Percentiles rank a stretch among this genome's conserved stretches.
Conservation (phyloP, 495 filamentous ascomycete species). For the Jackrogersella minutella region DNA sequence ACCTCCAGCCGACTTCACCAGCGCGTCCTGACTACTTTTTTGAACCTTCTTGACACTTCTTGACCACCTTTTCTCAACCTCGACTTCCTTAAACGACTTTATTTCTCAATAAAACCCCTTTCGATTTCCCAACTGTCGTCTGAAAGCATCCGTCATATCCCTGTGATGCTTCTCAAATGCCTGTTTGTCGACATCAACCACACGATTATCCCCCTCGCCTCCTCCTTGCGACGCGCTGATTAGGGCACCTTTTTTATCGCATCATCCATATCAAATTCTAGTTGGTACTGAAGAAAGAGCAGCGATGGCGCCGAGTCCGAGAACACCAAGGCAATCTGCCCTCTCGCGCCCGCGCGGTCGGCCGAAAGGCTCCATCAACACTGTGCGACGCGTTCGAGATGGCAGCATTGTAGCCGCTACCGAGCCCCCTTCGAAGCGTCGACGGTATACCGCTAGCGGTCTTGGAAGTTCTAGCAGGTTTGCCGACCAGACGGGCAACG, state of each 20-base stretch:
- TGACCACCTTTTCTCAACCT: slow-evolving; percentile 35
- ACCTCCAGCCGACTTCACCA: slow-evolving; percentile 43
- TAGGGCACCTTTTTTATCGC: slow-evolving; percentile 38
- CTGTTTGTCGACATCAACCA: slow-evolving; percentile 40
- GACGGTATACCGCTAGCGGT: slow-evolving; percentile 76
- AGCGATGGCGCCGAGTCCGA: slow-evolving; percentile 55
- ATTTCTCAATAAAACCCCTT: neutral
- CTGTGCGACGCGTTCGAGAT: slow-evolving; percentile 51
- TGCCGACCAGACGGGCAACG: slow-evolving; percentile 68
- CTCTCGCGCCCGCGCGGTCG: slow-evolving; percentile 54
- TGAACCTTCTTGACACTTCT: slow-evolving; percentile 37
- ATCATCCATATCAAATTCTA: slow-evolving; percentile 33
- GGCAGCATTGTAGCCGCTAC: slow-evolving; percentile 53
- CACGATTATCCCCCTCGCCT: slow-evolving; percentile 44
- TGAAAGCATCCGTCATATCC: neutral
- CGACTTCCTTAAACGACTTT: slow-evolving; percentile 7
- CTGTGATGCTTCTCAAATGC: slow-evolving; percentile 44
- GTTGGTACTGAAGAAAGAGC: slow-evolving; percentile 11
- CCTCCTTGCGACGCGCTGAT: slow-evolving; percentile 49
- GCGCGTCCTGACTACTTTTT: slow-evolving; percentile 42
- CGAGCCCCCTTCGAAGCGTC: slow-evolving; percentile 62
- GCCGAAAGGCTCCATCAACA: slow-evolving; percentile 52
- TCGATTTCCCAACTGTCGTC: neutral
- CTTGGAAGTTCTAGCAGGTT: slow-evolving; percentile 83
- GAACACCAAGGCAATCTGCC: slow-evolving; percentile 52